Conservation (phyloP, 2,329 filamentous ascomycete genomes). For the Neurospora sp. region DNA sequence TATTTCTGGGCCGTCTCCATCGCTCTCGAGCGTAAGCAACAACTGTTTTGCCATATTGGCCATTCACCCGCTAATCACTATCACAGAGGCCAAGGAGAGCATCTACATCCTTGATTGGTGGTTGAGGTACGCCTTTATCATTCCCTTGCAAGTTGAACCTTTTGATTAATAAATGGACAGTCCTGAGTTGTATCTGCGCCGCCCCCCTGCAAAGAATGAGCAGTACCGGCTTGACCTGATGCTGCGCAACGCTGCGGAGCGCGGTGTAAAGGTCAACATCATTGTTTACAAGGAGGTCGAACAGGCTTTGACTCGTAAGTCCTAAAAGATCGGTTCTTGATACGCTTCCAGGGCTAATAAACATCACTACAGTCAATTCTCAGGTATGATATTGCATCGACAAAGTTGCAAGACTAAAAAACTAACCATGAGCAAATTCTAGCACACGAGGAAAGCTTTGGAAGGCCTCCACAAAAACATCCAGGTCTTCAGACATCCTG, state of each 20-base stretch:
- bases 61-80: slow-evolving; percentile 7
- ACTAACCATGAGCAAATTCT: slow-evolving; percentile 33
- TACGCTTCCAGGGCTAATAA: background rate
- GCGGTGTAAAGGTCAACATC: slow-evolving; percentile 73
- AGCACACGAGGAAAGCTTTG: slow-evolving; percentile 71
- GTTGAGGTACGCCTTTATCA: slow-evolving; percentile 39
- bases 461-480: slow-evolving; percentile 76
- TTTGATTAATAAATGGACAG: slow-evolving; percentile 19
- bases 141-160: background rate
- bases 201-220: slow-evolving; percentile 72
- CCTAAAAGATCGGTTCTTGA: slow-evolving; percentile 21
- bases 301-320: slow-evolving; percentile 68
- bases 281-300: slow-evolving; percentile 91
- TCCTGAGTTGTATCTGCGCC: slow-evolving; percentile 76
- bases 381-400: slow-evolving; percentile 7
- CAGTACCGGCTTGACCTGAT: slow-evolving; percentile 75
- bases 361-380: slow-evolving; percentile 21
- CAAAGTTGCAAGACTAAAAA: slow-evolving; percentile 9
- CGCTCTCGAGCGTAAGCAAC: slow-evolving; percentile 52
- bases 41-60: background rate
- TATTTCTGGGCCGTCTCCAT: slow-evolving; percentile 81
- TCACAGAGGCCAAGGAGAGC: slow-evolving; percentile 55
- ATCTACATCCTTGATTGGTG: slow-evolving; percentile 89
- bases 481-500: slow-evolving; percentile 80
- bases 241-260: slow-evolving; percentile 70